Base-by-base conservation (phyloP, 768 basidiomycete species). In the Podaxis rugospora region DNA sequence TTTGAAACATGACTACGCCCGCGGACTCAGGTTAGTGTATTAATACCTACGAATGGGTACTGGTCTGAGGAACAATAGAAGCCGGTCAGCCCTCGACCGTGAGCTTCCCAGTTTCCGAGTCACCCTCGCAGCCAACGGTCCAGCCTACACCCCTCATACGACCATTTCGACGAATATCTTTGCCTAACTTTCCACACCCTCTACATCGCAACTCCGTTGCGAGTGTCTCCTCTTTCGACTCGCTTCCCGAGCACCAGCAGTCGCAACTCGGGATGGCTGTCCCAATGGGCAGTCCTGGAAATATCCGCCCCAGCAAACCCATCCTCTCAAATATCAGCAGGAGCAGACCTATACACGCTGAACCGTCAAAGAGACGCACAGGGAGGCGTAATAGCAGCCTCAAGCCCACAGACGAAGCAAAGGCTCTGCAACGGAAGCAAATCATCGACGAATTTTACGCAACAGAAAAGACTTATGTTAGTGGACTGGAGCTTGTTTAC, bases 401-500 rank as follows among this genome's bases (percentile, higher is more conserved):
- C 18, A 77, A 73, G 61, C 79, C 78, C 11, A 65, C 74, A 1
- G 78, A 85, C 66, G 80, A 83, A 52, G 25, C 56, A 18, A 77
- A 79, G 51, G 74, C 73, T 51, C 77, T 81, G 49, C 73, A 73
- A 42, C 93, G 88, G 69, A 73, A 80, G 49, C 90, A 85, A 71
- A 80, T 94, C 39, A 78, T 93, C n/a, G 78, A 83, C 47, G 93
- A 95, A 69, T 88, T 95, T 64, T 86, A 84, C 65, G 85, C 89
- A 59, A 93, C 92, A 0, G 93, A 95, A 74, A 84, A 80, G 66
- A 82, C 86, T 0, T 95, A 95, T 66, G 82, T 93, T 35, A 83
- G 87, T 66, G 93, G 92, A 7, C 79, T 95, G 44, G 90, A 93
- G 63, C 77, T 94, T 53, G 84, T 95, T 54, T 90, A 94, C 74